Evolutionary conservation across 805 yeast genomes (phyloP).

Genomic region (Candida hungchunana): DNA sequence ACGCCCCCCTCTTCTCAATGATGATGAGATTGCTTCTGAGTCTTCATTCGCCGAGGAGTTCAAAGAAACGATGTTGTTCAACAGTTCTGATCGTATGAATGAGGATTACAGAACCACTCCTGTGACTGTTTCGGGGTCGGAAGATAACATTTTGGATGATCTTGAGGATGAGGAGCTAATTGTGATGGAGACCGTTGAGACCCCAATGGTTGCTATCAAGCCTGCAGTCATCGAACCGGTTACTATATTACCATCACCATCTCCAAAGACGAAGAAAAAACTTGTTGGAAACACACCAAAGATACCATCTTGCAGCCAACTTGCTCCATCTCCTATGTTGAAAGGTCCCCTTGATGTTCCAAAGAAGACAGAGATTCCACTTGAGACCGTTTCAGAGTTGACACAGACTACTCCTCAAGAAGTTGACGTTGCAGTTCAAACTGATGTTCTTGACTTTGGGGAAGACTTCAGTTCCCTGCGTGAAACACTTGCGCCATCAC

Average conservation of each 20-base stretch:
- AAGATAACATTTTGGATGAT: constrained; percentile 3
- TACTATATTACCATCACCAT: no score
- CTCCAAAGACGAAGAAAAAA: no score
- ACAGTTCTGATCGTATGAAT: constrained; percentile 15
- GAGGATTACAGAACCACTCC: constrained; percentile 11
- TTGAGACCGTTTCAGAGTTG: neutral
- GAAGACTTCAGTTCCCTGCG: constrained; percentile 1
- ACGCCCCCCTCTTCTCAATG: constrained; percentile 10
- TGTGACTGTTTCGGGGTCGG: neutral
- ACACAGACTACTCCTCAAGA: constrained; percentile 1
- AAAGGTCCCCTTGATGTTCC: constrained; percentile 3
- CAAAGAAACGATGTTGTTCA: constrained; percentile 15
- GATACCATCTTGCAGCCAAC: neutral
- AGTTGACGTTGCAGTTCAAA: constrained; percentile 10
- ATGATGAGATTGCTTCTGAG: constrained; percentile 5
- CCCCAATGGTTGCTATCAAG: neutral
- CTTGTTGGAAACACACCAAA: no score
- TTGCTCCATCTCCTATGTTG: constrained; percentile 1
- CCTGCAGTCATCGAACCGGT: no score
- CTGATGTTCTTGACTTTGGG: constrained; percentile 11
- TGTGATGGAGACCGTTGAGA: neutral
- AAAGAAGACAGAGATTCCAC: neutral
- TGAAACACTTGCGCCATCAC: neutral
- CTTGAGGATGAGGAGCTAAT: neutral
- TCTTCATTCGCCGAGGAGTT: constrained; percentile 19